Evolutionary conservation across 495 filamentous ascomycete species (phyloP).

Genomic region (Penicillium mononematosum): DNA sequence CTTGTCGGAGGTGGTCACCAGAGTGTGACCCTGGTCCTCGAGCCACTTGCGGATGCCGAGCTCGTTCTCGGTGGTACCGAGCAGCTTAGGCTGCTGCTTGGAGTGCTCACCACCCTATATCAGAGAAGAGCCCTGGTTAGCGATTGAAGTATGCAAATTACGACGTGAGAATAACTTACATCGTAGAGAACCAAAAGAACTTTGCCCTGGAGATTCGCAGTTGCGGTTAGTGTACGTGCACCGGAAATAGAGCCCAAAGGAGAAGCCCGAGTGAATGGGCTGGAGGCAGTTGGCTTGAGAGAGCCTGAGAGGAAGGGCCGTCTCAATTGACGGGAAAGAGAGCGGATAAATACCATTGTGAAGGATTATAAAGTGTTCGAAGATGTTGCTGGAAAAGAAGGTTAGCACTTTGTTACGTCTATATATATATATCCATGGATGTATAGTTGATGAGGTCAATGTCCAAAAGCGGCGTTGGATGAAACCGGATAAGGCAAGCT

Average conservation of each 20-base stretch:
- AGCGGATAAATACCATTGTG: constrained; percentile 72
- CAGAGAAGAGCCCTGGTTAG: constrained; percentile 7
- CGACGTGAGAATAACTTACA: constrained; percentile 48
- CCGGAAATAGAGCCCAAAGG: constrained; percentile 40
- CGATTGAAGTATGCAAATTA: constrained; percentile 6
- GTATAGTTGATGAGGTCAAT: constrained; percentile 19
- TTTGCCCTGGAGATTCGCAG: constrained; percentile 63
- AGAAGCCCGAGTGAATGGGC: constrained; percentile 27
- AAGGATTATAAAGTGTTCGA: constrained; percentile 28
- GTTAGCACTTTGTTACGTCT: constrained; percentile 13
- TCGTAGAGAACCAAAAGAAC: constrained; percentile 75
- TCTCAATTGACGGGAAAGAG: constrained; percentile 54
- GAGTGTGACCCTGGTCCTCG: constrained; percentile 89
- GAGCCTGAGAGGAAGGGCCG: constrained; percentile 53
- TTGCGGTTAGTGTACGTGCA: constrained; percentile 56
- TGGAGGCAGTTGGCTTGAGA: constrained; percentile 21
- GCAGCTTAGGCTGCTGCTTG: constrained; percentile 74
- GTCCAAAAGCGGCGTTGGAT: constrained; percentile 24
- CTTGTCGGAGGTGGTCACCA: constrained; percentile 97
- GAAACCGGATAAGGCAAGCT: constrained; percentile 4
- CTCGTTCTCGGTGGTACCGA: constrained; percentile 97
- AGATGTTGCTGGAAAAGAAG: constrained; percentile 7
- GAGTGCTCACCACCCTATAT: constrained; percentile 66
- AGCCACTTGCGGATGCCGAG: constrained; percentile 95
- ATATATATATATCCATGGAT: no score